Conservation (phyloP, 306 rosid species). For the Lupinus albus region DNA sequence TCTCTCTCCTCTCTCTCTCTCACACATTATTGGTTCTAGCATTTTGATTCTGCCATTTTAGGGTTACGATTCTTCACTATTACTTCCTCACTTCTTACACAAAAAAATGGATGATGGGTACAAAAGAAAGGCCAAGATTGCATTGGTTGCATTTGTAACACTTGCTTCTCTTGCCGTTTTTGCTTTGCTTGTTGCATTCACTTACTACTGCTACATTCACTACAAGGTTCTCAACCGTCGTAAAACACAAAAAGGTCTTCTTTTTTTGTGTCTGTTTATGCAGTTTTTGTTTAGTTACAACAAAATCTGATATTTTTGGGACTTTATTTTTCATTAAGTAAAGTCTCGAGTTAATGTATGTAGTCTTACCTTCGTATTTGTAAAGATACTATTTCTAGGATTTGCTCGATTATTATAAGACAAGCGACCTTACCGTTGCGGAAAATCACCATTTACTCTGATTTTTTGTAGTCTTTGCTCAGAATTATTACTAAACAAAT, state of each 20-base stretch:
- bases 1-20: neutral
- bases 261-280: neutral
- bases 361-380: too few relatives aligned
- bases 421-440: too few relatives aligned
- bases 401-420: too few relatives aligned
- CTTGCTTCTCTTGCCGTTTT: slow-evolving; percentile 76
- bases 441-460: too few relatives aligned
- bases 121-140: slow-evolving; percentile 61
- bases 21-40: slow-evolving; percentile 30
- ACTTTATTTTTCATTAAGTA: too few relatives aligned
- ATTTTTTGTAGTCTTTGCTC: too few relatives aligned
- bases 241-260: slow-evolving; percentile 51
- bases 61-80: too few relatives aligned
- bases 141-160: slow-evolving; percentile 55
- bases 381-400: too few relatives aligned
- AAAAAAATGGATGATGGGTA: slow-evolving; percentile 66
- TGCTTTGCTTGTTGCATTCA: slow-evolving; percentile 69
- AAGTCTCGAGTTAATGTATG: too few relatives aligned
- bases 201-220: slow-evolving; percentile 86
- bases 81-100: too few relatives aligned
- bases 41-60: neutral
- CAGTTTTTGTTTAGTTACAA: neutral
- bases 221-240: slow-evolving; percentile 71
- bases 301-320: too few relatives aligned
- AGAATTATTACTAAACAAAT: too few relatives aligned